These are phyloP conservation scores for Tricholoma hemisulphureum DNA, from an alignment of 768 basidiomycete species.

Conservation along the genomic window DNA sequence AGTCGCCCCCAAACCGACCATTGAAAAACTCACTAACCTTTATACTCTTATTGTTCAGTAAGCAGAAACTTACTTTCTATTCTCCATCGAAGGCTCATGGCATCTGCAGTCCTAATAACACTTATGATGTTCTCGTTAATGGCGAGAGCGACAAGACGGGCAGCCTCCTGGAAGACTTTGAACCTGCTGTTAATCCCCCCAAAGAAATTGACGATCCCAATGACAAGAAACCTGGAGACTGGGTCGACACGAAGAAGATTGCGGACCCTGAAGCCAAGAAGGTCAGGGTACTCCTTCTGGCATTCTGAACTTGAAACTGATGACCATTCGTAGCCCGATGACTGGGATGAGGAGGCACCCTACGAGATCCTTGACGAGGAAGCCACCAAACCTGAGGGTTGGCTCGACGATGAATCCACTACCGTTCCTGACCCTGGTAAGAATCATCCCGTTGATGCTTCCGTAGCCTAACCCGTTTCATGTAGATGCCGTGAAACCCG, in stretches of 20 bases:
- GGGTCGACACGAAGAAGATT: constrained; percentile 91
- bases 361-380: constrained; percentile 87
- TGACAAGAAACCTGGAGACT: constrained; percentile 86
- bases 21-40: constrained; percentile 88
- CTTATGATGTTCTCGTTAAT: constrained; percentile 89
- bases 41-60: constrained; percentile 94
- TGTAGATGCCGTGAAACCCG: constrained; percentile 86
- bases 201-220: constrained; percentile 91
- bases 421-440: constrained; percentile 84
- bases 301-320: neutral
- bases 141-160: constrained; percentile 79
- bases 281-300: constrained; percentile 37
- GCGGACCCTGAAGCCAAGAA: constrained; percentile 81
- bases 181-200: constrained; percentile 88
- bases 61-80: constrained; percentile 26
- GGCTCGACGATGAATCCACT: constrained; percentile 87
- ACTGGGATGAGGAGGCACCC: constrained; percentile 98
- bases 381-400: constrained; percentile 89
- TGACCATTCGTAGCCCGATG: constrained; percentile 61
- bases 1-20: constrained; percentile 75
- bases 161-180: constrained; percentile 88
- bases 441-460: constrained; percentile 10
- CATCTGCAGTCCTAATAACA: constrained; percentile 77
- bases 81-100: constrained; percentile 1
- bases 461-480: neutral